Evolutionary conservation across 2,329 filamentous ascomycete species (phyloP).

Genomic region (Aspergillus floridensis): DNA sequence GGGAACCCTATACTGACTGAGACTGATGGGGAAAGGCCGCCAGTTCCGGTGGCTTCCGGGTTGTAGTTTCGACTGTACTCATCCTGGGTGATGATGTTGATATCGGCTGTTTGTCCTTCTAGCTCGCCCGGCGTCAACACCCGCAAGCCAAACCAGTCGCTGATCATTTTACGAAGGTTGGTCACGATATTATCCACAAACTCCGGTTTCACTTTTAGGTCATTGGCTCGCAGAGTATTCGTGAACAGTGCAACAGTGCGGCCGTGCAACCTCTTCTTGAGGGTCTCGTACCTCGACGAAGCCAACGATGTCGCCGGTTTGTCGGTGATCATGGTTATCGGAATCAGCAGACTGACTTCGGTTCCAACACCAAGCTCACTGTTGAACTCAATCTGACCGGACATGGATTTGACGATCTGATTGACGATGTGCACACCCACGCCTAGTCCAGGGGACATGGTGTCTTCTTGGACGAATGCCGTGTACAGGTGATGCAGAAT

Average conservation of each 20-base stretch:
- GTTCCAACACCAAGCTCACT: conserved; percentile 26
- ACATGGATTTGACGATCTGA: conserved; percentile 28
- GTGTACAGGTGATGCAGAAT: conserved; percentile 44
- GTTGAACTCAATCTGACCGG: conserved; percentile 23
- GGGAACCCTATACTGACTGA: conserved; percentile 1
- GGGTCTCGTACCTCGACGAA: background rate
- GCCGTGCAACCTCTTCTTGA: conserved; percentile 13
- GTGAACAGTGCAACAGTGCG: conserved; percentile 20
- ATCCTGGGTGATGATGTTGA: conserved; percentile 21
- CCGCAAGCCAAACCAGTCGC: conserved; percentile 19
- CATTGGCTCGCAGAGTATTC: conserved; percentile 10
- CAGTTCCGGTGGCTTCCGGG: conserved; percentile 8
- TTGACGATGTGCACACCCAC: conserved; percentile 60
- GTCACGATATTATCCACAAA: conserved; percentile 14
- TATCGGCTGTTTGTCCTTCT: conserved; percentile 10
- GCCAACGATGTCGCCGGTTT: background rate
- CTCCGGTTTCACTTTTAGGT: conserved; percentile 13
- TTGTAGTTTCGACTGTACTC: conserved; percentile 19
- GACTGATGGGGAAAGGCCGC: background rate
- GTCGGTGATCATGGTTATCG: conserved; percentile 2
- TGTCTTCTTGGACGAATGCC: conserved; percentile 60
- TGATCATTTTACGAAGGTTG: conserved; percentile 17
- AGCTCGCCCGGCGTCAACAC: conserved; percentile 16
- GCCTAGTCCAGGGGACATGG: conserved; percentile 55
- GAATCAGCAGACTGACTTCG: conserved; percentile 19